Conservation (phyloP, 2,329 filamentous ascomycete genomes). For the Verticillium albo-atrum region DNA sequence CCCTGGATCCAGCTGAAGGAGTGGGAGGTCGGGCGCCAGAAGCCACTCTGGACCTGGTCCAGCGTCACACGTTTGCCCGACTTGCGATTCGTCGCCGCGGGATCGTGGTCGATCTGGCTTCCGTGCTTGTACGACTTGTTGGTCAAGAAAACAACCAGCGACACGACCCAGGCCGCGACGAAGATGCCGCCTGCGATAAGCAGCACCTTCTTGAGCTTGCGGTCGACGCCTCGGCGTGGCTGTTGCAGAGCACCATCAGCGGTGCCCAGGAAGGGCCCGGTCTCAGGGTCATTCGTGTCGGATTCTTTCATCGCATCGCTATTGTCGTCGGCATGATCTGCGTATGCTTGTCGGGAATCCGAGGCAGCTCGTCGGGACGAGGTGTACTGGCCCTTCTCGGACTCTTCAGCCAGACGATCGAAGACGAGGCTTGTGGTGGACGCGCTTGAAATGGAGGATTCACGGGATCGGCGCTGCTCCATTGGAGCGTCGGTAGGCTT, state of each 20-base stretch:
- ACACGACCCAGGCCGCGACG: slow-evolving; percentile 63
- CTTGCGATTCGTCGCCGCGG: slow-evolving; percentile 58
- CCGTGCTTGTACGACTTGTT: slow-evolving; percentile 62
- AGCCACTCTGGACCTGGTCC: slow-evolving; percentile 62
- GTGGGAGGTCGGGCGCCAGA: slow-evolving; percentile 60
- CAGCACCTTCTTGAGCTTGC: slow-evolving; percentile 57
- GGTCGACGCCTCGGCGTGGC: slow-evolving; percentile 58
- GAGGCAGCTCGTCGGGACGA: slow-evolving; percentile 13
- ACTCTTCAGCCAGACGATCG: slow-evolving; percentile 64
- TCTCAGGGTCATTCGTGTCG: slow-evolving; percentile 43
- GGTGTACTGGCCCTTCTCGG: slow-evolving; percentile 23
- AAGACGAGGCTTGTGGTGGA: slow-evolving; percentile 82
- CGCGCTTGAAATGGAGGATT: slow-evolving; percentile 64
- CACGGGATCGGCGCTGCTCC: slow-evolving; percentile 38
- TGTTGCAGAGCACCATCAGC: slow-evolving; percentile 23
- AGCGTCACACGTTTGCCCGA: slow-evolving; percentile 70
- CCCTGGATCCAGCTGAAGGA: slow-evolving; percentile 74
- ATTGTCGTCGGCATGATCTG: slow-evolving; percentile 38
- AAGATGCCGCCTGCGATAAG: slow-evolving; percentile 59
- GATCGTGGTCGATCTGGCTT: slow-evolving; percentile 61
- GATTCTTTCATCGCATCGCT: slow-evolving; percentile 35
- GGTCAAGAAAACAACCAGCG: slow-evolving; percentile 62
- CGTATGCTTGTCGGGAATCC: slow-evolving; percentile 19
- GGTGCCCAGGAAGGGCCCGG: slow-evolving; percentile 45
- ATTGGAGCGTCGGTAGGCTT: slow-evolving; percentile 1